Percentiles rank a stretch among this genome's conserved stretches.
phyloP scores from a whole-genome alignment of 2,329 filamentous ascomycete species.

The Talaromyces pinophilus region DNA sequence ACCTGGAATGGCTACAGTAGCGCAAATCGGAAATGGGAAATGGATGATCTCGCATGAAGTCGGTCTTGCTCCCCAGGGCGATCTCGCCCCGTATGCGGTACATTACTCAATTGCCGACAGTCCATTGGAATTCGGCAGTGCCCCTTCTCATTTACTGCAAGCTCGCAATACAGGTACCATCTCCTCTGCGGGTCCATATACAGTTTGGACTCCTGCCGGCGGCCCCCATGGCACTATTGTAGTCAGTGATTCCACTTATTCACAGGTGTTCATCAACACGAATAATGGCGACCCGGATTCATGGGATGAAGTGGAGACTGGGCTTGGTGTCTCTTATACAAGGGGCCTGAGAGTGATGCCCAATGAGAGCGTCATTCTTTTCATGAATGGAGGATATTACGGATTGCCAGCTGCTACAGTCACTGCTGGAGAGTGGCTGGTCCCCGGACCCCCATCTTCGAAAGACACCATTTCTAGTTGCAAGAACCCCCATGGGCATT shows the following conservation, averaged over 20 bases:
- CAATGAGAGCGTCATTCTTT: conserved; percentile 29
- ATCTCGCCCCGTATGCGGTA: conserved; percentile 17
- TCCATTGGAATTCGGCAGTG: conserved; percentile 51
- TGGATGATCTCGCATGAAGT: conserved; percentile 17
- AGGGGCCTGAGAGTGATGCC: conserved; percentile 49
- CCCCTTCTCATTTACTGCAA: conserved; percentile 48
- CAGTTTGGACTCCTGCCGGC: conserved; percentile 54
- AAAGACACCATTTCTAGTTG: conserved; percentile 11
- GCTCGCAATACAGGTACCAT: conserved; percentile 43
- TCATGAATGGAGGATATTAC: conserved; percentile 13
- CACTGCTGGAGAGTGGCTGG: conserved; percentile 11
- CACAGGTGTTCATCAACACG: conserved; percentile 52
- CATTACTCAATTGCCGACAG: conserved; percentile 55
- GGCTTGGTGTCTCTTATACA: conserved; percentile 49
- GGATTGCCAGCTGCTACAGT: neutral
- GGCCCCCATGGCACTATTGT: conserved; percentile 53
- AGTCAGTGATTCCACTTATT: conserved; percentile 44
- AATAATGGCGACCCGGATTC: conserved; percentile 44
- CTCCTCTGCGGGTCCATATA: conserved; percentile 49
- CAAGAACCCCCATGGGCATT: neutral
- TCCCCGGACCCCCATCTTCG: neutral
- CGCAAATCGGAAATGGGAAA: conserved; percentile 32
- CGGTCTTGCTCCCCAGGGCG: conserved; percentile 8
- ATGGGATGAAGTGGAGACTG: conserved; percentile 50
- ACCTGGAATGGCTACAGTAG: conserved; percentile 68